Conservation (phyloP, 768 basidiomycete species). For the Cystobasidium tubakii region DNA sequence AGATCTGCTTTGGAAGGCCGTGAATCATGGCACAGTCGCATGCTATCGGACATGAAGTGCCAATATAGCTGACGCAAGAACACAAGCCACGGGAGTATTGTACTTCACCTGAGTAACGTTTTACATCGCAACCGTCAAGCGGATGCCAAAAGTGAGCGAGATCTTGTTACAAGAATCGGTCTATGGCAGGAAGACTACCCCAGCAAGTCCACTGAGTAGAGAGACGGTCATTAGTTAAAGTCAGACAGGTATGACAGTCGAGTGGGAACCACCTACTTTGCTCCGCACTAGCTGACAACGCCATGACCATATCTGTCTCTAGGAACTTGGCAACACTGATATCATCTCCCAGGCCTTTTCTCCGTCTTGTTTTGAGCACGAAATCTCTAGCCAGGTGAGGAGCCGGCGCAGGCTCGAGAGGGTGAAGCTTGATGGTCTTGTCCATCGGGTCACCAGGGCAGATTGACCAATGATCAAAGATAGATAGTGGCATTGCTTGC, state of each 20-base stretch:
- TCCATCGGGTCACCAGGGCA: slow-evolving; percentile 96
- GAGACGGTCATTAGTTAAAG: no score
- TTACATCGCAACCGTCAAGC: neutral
- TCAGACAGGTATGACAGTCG: neutral
- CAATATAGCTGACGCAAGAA: no score
- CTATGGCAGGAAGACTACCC: slow-evolving; percentile 10
- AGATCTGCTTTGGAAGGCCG: no score
- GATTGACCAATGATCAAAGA: slow-evolving; percentile 97
- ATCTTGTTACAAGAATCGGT: neutral
- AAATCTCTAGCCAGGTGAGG: slow-evolving; percentile 90
- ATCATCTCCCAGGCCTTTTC: slow-evolving; percentile 62
- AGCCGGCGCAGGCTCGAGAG: slow-evolving; percentile 92
- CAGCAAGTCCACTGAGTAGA: slow-evolving; percentile 35
- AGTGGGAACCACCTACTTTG: slow-evolving; percentile 25
- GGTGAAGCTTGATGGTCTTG: slow-evolving; percentile 89
- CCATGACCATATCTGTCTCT: slow-evolving; percentile 35
- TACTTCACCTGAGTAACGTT: no score
- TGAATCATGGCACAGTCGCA: no score
- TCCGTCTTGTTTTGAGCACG: slow-evolving; percentile 87
- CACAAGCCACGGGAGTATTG: no score
- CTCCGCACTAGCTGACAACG: slow-evolving; percentile 12
- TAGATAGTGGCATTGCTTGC: slow-evolving; percentile 95
- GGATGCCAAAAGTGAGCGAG: neutral
- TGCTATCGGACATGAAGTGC: no score
- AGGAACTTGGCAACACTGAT: slow-evolving; percentile 38